Base-by-base conservation (phyloP, 768 basidiomycete species). In the Collybiopsis luxurians region DNA sequence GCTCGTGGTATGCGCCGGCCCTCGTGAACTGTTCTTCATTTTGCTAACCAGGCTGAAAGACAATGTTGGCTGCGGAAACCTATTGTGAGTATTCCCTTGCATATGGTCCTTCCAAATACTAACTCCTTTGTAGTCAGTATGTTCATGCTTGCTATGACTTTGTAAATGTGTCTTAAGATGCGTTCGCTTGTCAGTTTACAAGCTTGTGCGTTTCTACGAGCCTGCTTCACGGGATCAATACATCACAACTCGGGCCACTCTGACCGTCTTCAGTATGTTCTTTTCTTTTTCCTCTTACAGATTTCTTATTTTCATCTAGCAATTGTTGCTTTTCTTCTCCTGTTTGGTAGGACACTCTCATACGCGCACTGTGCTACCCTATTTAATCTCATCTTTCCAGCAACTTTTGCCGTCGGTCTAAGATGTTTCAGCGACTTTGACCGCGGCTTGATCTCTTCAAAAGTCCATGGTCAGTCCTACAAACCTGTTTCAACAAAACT, bases 391-490 rank as follows among this genome's bases (percentile, higher is more conserved):
- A 24, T 34, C 9, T 44, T 7, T 54, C 2, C 1, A 54, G 68
- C 75, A n/a, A 90, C 89, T 11, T 91, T 94, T 64, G 79, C 73
- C 12, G 79, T 93, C 26, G 92, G 92, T 21, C 66, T 92, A 21
- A 83, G 86, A 51, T 94, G 92, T 68, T 89, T 90, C 75, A 67
- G 77, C 27, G 91, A 93, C 74, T 94, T 94, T 64, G 86, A 89
- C 69, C 83, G 83, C 67, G 92, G 92, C n/a, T 73, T 94, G 19
- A 75, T 79, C 54, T 70, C 79, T 15, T 86, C 90, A 48, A 94
- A 94, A 75, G 77, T 81, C 60, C 79, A 86, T 63, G 83, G 91
- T 93, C 71, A 80, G 89, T 78, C 66, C 11, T 70, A 71, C 53
- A 45, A 53, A 26, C 60, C 55, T 52, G 50, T 67, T 45, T 31